Percentiles rank a stretch among this genome's conserved stretches.
Conservation (phyloP, 2,329 filamentous ascomycete species). For the Neofusicoccum laricinum region DNA sequence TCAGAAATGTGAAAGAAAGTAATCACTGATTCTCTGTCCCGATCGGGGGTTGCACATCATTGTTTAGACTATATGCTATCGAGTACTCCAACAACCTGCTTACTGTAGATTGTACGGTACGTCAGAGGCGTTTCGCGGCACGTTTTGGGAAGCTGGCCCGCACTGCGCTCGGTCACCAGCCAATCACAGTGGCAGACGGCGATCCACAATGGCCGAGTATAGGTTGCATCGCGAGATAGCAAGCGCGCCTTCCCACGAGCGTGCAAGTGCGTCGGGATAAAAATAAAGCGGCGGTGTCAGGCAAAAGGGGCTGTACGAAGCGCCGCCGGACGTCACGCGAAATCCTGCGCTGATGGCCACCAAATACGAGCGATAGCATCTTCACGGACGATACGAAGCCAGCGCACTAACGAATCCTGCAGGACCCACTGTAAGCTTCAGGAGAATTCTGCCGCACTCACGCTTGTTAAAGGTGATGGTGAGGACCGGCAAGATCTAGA, state of each 20-base stretch:
- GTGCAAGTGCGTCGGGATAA: background rate
- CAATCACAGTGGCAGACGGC: background rate
- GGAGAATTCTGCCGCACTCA: background rate
- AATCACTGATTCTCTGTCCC: no score
- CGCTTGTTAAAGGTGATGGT: background rate
- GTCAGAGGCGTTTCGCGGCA: background rate
- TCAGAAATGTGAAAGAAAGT: no score
- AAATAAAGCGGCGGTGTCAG: no score
- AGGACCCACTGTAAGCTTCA: background rate
- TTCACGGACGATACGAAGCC: background rate
- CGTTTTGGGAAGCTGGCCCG: background rate
- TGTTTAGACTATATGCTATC: background rate
- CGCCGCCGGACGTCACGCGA: background rate
- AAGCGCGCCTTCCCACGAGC: background rate
- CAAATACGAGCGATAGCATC: background rate
- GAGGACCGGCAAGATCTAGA: background rate
- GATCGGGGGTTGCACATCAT: background rate
- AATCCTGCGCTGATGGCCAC: background rate
- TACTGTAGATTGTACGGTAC: background rate
- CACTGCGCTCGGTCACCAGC: background rate
- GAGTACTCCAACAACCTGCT: background rate
- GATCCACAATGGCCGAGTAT: background rate
- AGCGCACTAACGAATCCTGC: constrained; percentile 1
- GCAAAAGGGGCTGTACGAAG: background rate
- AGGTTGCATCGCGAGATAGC: background rate